Percentiles rank a stretch among this genome's conserved stretches.
These are phyloP conservation scores for Fusarium sarcochroum DNA, from an alignment of 2,329 filamentous ascomycete species.

Conservation along the genomic window DNA sequence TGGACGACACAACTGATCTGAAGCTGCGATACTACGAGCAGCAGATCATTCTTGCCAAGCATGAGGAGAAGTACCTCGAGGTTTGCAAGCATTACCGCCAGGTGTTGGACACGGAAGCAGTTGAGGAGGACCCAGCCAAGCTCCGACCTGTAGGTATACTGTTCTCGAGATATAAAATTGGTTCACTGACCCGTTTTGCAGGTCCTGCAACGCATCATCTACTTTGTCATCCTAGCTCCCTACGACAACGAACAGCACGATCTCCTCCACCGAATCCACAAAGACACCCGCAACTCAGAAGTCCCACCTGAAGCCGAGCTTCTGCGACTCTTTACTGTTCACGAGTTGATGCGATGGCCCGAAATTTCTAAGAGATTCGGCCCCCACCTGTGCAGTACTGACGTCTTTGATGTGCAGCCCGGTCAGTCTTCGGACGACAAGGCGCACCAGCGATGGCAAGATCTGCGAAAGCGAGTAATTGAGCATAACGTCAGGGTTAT, in stretches of 20 bases:
- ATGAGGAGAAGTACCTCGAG: slow-evolving; percentile 97
- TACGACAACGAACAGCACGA: slow-evolving; percentile 99
- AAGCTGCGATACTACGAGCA: slow-evolving; percentile 98
- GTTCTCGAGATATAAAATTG: neutral
- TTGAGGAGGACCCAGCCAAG: slow-evolving; percentile 89
- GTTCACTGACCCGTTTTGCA: slow-evolving; percentile 54
- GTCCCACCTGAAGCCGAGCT: slow-evolving; percentile 87
- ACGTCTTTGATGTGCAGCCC: slow-evolving; percentile 83
- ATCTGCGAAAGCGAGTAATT: slow-evolving; percentile 97
- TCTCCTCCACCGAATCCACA: slow-evolving; percentile 91
- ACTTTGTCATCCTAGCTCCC: slow-evolving; percentile 95
- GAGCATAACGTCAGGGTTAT: slow-evolving; percentile 99
- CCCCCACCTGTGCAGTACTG: slow-evolving; percentile 86
- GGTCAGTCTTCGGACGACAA: slow-evolving; percentile 81
- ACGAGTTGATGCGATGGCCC: slow-evolving; percentile 98
- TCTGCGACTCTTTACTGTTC: slow-evolving; percentile 93
- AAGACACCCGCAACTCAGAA: slow-evolving; percentile 84
- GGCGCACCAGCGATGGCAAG: slow-evolving; percentile 89
- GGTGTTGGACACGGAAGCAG: slow-evolving; percentile 94
- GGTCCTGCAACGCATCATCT: slow-evolving; percentile 95
- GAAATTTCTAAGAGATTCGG: slow-evolving; percentile 91
- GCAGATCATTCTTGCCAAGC: slow-evolving; percentile 94
- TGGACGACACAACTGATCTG: slow-evolving; percentile 94
- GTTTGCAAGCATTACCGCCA: slow-evolving; percentile 99
- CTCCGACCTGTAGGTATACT: slow-evolving; percentile 80